Percentiles rank a stretch among this genome's conserved stretches.
Evolutionary conservation across 1,284 basidiomycete species (phyloP).

Genomic region (Ustilago vetiveriae): DNA sequence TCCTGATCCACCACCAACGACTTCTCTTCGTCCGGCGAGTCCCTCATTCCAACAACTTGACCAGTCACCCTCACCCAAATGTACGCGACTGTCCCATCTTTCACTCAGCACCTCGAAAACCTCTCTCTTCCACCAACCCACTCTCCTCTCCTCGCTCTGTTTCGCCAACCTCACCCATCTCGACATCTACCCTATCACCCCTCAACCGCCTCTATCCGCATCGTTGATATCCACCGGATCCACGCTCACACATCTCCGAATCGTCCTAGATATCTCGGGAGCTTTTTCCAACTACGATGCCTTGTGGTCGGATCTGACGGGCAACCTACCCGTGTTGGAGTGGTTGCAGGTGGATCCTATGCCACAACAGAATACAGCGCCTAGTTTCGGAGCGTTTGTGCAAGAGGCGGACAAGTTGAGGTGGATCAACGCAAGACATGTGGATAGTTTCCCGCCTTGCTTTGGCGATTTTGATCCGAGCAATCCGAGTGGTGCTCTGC

Average conservation of each 20-base stretch:
- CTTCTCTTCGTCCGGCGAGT: not conserved
- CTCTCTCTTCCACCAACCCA: conserved; percentile 22
- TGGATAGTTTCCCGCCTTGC: conserved; percentile 23
- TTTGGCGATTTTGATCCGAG: conserved; percentile 21
- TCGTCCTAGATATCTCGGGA: conserved; percentile 31
- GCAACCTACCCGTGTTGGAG: conserved; percentile 2
- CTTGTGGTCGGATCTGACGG: conserved; percentile 26
- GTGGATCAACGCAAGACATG: conserved; percentile 14
- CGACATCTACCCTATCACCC: conserved; percentile 42
- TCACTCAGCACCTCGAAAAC: conserved; percentile 35
- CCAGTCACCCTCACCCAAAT: not conserved
- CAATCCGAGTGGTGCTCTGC: conserved; percentile 16
- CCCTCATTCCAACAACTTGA: not conserved
- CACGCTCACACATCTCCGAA: conserved; percentile 19
- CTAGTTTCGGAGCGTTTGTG: conserved; percentile 37
- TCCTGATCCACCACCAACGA: conserved; percentile 7
- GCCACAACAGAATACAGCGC: conserved; percentile 46
- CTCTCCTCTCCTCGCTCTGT: conserved; percentile 9
- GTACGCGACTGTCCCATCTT: conserved; percentile 17
- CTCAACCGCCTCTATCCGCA: conserved; percentile 15
- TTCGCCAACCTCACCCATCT: conserved; percentile 24
- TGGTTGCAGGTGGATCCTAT: conserved; percentile 29
- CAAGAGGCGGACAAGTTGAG: not conserved
- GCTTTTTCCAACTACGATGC: conserved; percentile 33
- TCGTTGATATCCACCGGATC: conserved; percentile 8